These are phyloP conservation scores for Raphanus sativus DNA, from an alignment of 345 rosid genomes.

Conservation along the genomic window DNA sequence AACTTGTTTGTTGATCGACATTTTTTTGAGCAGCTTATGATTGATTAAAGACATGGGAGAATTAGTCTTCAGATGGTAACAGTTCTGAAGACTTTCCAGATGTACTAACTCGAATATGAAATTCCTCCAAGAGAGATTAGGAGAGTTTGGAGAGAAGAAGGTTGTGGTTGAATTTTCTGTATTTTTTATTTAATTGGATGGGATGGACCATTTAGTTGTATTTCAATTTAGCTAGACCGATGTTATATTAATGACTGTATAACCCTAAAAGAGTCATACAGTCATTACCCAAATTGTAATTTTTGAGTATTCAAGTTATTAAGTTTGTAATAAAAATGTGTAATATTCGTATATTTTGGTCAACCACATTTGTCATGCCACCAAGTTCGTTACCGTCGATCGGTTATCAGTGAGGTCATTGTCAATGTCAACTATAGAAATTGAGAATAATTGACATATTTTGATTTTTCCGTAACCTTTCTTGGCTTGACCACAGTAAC, in stretches of 20 bases:
- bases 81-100: conserved; percentile 38
- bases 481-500: conserved; percentile 15
- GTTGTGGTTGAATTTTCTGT: conserved; percentile 25
- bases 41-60: too few relatives aligned
- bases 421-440: conserved; percentile 20
- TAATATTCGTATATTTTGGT: not conserved
- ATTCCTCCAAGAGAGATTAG: not conserved
- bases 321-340: not conserved
- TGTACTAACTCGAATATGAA: conserved; percentile 31
- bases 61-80: too few relatives aligned
- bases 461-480: conserved; percentile 25
- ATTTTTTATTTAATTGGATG: too few relatives aligned
- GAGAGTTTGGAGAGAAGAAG: conserved; percentile 35
- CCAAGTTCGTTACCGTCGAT: conserved; percentile 37
- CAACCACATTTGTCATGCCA: conserved; percentile 36
- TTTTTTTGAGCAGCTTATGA: too few relatives aligned
- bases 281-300: too few relatives aligned
- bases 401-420: conserved; percentile 29
- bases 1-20: not conserved
- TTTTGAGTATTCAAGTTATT: not conserved
- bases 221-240: too few relatives aligned
- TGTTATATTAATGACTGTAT: too few relatives aligned
- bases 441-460: conserved; percentile 23
- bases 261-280: too few relatives aligned
- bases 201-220: too few relatives aligned